These are phyloP conservation scores for Shiraia sp. DNA, from an alignment of 2,329 filamentous ascomycete genomes.

Conservation along the genomic window DNA sequence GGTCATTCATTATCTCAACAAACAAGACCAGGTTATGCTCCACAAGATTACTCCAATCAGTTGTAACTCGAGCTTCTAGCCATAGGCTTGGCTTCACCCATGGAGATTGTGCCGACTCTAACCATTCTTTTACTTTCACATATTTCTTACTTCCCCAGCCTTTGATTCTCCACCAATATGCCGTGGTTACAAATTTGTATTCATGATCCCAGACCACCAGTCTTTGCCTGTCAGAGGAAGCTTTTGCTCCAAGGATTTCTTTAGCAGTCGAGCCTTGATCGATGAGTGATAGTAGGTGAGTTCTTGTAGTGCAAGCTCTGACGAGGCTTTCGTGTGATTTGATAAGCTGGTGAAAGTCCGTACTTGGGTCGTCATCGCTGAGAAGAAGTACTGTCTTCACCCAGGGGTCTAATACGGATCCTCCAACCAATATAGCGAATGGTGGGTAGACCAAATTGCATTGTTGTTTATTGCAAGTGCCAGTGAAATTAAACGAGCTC, in stretches of 20 bases:
- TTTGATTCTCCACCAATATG: no score
- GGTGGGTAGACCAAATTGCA: not conserved
- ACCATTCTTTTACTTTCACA: not conserved
- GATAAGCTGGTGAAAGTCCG: not conserved
- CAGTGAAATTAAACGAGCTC: not conserved
- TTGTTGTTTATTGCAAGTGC: not conserved
- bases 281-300: not conserved
- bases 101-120: not conserved
- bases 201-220: not conserved
- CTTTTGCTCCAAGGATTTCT: no score
- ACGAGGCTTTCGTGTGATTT: not conserved
- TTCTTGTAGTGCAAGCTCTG: not conserved
- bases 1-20: no score
- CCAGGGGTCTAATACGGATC: not conserved
- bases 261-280: not conserved
- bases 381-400: not conserved
- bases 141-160: no score
- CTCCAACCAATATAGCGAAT: conserved; percentile 1
- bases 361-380: not conserved
- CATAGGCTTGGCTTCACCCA: not conserved
- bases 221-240: not conserved
- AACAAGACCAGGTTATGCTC: not conserved
- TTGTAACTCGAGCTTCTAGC: not conserved
- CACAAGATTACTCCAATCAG: not conserved
- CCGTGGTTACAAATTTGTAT: no score